These are phyloP conservation scores for Davidsoniella eucalypti DNA, from an alignment of 2,329 filamentous ascomycete genomes.

Conservation along the genomic window DNA sequence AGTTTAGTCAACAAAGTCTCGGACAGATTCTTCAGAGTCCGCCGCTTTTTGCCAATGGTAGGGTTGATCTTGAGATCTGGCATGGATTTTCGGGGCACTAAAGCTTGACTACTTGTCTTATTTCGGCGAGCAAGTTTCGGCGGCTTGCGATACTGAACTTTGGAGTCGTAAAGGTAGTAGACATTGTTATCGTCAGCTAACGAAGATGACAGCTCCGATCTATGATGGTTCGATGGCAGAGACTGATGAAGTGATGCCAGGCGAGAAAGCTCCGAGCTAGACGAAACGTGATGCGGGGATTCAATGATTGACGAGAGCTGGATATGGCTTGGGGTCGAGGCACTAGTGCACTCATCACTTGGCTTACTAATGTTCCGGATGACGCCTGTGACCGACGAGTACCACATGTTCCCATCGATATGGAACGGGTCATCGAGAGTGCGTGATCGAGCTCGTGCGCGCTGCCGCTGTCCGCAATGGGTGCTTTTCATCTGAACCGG, in stretches of 20 bases:
- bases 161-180: background rate
- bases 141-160: background rate
- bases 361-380: constrained; percentile 4
- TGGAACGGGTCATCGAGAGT: constrained; percentile 1
- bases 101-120: too few species aligned
- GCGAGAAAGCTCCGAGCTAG: background rate
- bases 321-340: too few species aligned
- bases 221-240: too few species aligned
- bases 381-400: constrained; percentile 4
- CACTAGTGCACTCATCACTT: background rate
- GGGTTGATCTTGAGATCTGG: background rate
- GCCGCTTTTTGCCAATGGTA: background rate
- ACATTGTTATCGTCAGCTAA: constrained; percentile 1
- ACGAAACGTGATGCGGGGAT: background rate
- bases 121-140: background rate
- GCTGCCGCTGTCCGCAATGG: too few species aligned
- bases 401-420: constrained; percentile 1
- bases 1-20: constrained; percentile 1
- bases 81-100: background rate
- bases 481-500: too few species aligned
- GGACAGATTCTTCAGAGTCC: constrained; percentile 1
- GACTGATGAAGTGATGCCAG: background rate
- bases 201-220: constrained; percentile 1
- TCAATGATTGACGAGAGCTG: too few species aligned
- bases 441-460: background rate